Conservation (phyloP, 345 rosid genomes). For the Salix purpurea region DNA sequence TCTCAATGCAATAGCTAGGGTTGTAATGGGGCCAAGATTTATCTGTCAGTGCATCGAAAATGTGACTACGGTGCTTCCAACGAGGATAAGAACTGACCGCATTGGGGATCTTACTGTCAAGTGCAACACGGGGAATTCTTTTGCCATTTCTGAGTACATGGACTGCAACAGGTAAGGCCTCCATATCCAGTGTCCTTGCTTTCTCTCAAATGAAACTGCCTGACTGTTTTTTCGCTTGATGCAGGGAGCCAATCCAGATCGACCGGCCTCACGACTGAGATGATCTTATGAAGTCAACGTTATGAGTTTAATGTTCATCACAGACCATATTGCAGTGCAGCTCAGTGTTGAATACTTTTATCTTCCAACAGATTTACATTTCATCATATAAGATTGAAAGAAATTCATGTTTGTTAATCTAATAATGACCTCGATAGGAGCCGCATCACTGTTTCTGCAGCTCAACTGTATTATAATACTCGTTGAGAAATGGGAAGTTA, state of each 20-base stretch:
- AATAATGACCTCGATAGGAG: too few species aligned
- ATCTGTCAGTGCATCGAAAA: conserved; percentile 42
- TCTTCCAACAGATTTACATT: background rate
- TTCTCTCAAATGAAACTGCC: too few species aligned
- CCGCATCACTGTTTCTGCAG: too few species aligned
- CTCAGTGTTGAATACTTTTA: background rate
- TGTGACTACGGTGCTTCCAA: background rate
- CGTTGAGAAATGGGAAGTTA: too few species aligned
- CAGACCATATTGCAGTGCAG: background rate
- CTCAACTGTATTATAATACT: too few species aligned
- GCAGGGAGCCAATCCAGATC: too few species aligned
- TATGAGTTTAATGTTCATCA: background rate
- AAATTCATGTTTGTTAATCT: background rate
- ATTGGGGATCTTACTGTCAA: too few species aligned
- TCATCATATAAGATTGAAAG: background rate
- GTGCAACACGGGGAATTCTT: conserved; percentile 20
- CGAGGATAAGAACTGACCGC: too few species aligned
- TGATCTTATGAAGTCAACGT: background rate
- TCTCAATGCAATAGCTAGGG: conserved; percentile 37
- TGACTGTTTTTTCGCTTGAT: too few species aligned
- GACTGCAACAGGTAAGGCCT: conserved; percentile 38
- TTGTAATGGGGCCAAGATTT: conserved; percentile 18
- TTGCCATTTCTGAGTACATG: conserved; percentile 34
- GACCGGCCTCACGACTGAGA: too few species aligned
- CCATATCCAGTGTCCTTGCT: too few species aligned